A percentile compares a stretch with the other conserved stretches of the same genome.
Conservation (phyloP, 2,329 filamentous ascomycete species). For the Chrysosporium keratinophilum region DNA sequence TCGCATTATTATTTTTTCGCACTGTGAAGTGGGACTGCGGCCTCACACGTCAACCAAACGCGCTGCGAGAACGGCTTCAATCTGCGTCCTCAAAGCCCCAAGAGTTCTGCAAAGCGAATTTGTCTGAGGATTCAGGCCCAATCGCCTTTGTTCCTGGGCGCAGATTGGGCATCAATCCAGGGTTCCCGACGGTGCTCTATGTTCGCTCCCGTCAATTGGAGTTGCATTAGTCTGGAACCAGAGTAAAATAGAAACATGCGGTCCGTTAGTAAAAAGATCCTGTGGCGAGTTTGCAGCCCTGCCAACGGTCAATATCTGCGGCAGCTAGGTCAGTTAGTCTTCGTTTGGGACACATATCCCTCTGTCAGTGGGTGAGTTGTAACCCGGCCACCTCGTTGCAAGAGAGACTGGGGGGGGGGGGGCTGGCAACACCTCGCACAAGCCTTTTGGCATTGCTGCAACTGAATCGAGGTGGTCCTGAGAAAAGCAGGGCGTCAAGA, state of each 20-base stretch:
- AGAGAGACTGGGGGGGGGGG: not conserved
- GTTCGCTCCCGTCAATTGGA: slow-evolving; percentile 10
- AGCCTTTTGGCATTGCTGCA: not conserved
- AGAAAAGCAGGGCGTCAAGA: not conserved
- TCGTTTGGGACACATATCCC: slow-evolving; percentile 4
- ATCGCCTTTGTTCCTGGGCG: slow-evolving; percentile 13
- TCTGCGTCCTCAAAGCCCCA: not conserved
- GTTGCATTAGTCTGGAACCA: slow-evolving; percentile 16
- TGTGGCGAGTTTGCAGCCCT: slow-evolving; percentile 8
- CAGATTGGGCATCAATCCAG: slow-evolving; percentile 16
- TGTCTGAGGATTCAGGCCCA: slow-evolving; percentile 8
- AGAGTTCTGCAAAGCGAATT: slow-evolving; percentile 7
- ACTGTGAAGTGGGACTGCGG: not conserved
- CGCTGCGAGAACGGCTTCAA: slow-evolving; percentile 6
- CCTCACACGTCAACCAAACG: slow-evolving; percentile 12
- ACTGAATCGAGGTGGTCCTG: not conserved
- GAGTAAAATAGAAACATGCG: slow-evolving; percentile 8
- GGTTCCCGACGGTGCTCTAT: slow-evolving; percentile 5
- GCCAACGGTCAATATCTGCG: slow-evolving; percentile 5
- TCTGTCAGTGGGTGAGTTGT: slow-evolving; percentile 8
- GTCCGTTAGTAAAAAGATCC: not conserved
- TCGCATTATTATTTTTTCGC: slow-evolving; percentile 10
- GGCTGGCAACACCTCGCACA: slow-evolving; percentile 4
- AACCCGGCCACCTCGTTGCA: not conserved
- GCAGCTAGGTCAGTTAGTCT: slow-evolving; percentile 1